Conservation (phyloP, 2,329 filamentous ascomycete genomes). For the Cladosporium sp. region DNA sequence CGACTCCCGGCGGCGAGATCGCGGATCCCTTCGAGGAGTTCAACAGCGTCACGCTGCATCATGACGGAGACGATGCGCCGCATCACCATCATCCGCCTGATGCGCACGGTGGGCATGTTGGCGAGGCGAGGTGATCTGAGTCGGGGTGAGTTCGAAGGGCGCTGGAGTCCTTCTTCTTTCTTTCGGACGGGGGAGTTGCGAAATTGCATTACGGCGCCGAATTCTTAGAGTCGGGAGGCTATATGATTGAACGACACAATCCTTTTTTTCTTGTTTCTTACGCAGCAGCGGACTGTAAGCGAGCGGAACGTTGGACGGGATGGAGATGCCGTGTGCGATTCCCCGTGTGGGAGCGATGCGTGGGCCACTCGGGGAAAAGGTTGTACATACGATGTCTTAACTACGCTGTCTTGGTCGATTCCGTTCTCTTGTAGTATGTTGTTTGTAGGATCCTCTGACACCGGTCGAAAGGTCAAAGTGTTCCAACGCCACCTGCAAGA, state of each 20-base stretch:
- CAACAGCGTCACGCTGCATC: constrained; percentile 94
- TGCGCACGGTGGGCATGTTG: neutral
- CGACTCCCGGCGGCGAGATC: constrained; percentile 75
- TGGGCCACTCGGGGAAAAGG: too few relatives aligned
- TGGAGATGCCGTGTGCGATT: too few relatives aligned
- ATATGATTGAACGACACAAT: constrained; percentile 11
- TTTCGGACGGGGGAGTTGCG: neutral
- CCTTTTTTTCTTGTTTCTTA: neutral
- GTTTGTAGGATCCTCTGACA: too few relatives aligned
- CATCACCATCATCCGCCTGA: neutral
- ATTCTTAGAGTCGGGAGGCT: neutral
- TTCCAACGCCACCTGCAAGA: too few relatives aligned
- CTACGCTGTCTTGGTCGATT: too few relatives aligned
- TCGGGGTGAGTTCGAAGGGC: neutral
- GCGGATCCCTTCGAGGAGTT: constrained; percentile 96
- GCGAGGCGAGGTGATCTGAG: constrained; percentile 2
- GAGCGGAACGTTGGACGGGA: too few relatives aligned
- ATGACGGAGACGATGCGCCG: constrained; percentile 68
- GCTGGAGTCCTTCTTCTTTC: neutral
- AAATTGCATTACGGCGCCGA: neutral
- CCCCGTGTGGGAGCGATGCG: too few relatives aligned
- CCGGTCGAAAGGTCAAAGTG: too few relatives aligned
- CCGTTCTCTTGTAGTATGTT: too few relatives aligned
- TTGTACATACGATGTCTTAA: too few relatives aligned
- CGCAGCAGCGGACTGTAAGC: too few relatives aligned